A percentile compares a stretch with the other conserved stretches of the same genome.
phyloP scores from a whole-genome alignment of 2,329 filamentous ascomycete species.

The Calonectria honghensis region DNA sequence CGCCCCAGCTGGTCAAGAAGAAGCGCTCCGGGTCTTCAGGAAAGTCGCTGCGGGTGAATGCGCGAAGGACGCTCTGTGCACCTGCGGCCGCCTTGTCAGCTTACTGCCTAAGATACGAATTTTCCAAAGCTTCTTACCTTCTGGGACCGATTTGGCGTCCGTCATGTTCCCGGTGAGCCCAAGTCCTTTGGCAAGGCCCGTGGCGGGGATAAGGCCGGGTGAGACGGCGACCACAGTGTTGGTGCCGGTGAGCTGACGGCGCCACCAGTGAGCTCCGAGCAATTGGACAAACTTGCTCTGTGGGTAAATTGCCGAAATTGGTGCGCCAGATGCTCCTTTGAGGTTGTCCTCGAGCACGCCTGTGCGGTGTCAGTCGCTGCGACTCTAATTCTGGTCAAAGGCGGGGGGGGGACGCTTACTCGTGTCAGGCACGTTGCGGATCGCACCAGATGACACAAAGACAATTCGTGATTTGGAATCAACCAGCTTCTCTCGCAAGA shows the following conservation, averaged over 20 bases:
- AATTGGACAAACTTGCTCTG: conserved; percentile 71
- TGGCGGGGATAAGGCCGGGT: conserved; percentile 71
- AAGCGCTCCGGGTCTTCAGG: conserved; percentile 71
- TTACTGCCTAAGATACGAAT: background rate
- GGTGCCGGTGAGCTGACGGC: conserved; percentile 66
- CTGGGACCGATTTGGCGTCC: conserved; percentile 68
- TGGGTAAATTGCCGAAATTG: conserved; percentile 59
- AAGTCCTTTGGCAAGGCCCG: conserved; percentile 62
- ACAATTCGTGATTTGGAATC: conserved; percentile 68
- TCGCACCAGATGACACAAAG: conserved; percentile 70
- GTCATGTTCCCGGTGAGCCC: conserved; percentile 61
- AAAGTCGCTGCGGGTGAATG: conserved; percentile 67
- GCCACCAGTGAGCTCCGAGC: conserved; percentile 74
- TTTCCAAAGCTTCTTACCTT: conserved; percentile 60
- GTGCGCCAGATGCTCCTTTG: conserved; percentile 61
- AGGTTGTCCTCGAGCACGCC: conserved; percentile 63
- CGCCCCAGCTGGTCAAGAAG: conserved; percentile 74
- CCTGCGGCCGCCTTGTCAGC: conserved; percentile 56
- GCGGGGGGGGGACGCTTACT: conserved; percentile 51
- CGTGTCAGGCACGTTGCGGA: conserved; percentile 63
- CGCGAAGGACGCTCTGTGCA: conserved; percentile 66
- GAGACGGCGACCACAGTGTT: conserved; percentile 72
- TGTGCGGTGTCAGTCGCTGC: conserved; percentile 45
- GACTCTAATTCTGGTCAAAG: background rate
- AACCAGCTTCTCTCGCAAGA: conserved; percentile 68